Base-by-base conservation (phyloP, 2,329 filamentous ascomycete genomes). In the Fusarium vanettenii region DNA sequence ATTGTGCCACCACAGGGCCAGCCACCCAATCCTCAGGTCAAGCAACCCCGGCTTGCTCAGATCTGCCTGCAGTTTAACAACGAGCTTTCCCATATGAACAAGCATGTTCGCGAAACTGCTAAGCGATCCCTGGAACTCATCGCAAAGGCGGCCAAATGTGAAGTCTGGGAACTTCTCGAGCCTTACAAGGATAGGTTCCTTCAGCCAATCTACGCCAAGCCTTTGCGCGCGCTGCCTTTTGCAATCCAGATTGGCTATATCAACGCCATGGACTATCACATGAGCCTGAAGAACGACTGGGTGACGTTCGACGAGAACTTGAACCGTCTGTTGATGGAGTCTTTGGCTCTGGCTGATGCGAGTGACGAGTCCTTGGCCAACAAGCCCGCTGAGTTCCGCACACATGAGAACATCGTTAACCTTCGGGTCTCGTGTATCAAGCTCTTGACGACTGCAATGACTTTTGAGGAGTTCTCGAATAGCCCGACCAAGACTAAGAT, bases 161-260 rank as follows among this genome's bases (percentile, higher is more conserved):
- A 97, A 77, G 91, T 98, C 5, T 94, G 95, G 86, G 95, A 98
- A 82, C 87, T 99, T 43, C 90, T 99, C 43, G 91, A 93, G 74
- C 95, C 95, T 1, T 94, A 97, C 78, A 97, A 97, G 83, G 95
- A 98, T 69, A 90, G 95, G 35, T 89, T 98, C 39, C 87, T 98
- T n/a, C 89, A 92, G 69, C 95, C 95, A 0, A 98, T 99, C 57
- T 99, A 97, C 85, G 94, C 94, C 76, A 99, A 99, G 82, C 97
- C 97, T 16, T 85, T 99, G 22, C 91, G 97, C 71, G 97, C 97
- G 1, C 86, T 99, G 71, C 97, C 97, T 0, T 99, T 99, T 80
- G 89, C 94, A 6, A 96, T 95, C 4, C 97, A 99, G 84, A 99
- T 99, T 76, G 97, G 97, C 5, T 98, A 97, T 80, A 98, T 99